phyloP scores from a whole-genome alignment of 2,329 filamentous ascomycete species.

The Phialophora chinensis region DNA sequence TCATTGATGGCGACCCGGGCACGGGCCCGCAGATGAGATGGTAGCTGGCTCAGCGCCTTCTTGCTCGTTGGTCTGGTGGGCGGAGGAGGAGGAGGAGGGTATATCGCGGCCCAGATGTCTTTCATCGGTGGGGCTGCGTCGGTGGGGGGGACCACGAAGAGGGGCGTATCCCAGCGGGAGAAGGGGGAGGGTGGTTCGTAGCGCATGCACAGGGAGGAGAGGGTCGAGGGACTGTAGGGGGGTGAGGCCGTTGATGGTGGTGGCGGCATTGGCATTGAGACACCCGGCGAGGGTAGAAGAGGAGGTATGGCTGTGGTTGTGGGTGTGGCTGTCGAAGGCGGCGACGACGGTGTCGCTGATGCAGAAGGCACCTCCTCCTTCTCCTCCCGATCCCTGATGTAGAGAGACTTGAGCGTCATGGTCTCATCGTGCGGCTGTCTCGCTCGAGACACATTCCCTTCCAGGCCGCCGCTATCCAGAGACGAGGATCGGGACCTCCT shows the following conservation, averaged over 20 bases:
- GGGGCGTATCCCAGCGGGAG: slow-evolving; percentile 69
- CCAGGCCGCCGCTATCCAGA: slow-evolving; percentile 19
- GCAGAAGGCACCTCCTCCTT: not conserved
- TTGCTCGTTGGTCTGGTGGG: slow-evolving; percentile 34
- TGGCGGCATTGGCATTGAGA: slow-evolving; percentile 31
- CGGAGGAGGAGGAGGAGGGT: slow-evolving; percentile 32
- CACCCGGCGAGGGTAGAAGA: not conserved
- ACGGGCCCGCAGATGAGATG: not conserved
- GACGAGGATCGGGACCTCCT: slow-evolving; percentile 31
- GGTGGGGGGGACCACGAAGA: slow-evolving; percentile 66
- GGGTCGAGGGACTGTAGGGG: slow-evolving; percentile 61
- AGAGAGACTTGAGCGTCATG: slow-evolving; percentile 39
- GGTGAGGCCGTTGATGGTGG: slow-evolving; percentile 43
- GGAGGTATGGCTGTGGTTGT: not conserved
- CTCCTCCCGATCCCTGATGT: slow-evolving; percentile 28
- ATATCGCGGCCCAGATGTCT: slow-evolving; percentile 66
- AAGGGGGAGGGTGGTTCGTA: slow-evolving; percentile 72
- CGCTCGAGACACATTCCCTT: not conserved
- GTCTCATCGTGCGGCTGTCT: slow-evolving; percentile 27
- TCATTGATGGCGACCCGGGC: no score
- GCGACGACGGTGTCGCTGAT: not conserved
- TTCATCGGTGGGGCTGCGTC: slow-evolving; percentile 62
- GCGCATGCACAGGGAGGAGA: slow-evolving; percentile 68
- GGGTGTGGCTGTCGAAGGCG: not conserved
- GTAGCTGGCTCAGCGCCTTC: slow-evolving; percentile 34